phyloP scores from a whole-genome alignment of 495 filamentous ascomycete species.

The Penicillium argentinense region DNA sequence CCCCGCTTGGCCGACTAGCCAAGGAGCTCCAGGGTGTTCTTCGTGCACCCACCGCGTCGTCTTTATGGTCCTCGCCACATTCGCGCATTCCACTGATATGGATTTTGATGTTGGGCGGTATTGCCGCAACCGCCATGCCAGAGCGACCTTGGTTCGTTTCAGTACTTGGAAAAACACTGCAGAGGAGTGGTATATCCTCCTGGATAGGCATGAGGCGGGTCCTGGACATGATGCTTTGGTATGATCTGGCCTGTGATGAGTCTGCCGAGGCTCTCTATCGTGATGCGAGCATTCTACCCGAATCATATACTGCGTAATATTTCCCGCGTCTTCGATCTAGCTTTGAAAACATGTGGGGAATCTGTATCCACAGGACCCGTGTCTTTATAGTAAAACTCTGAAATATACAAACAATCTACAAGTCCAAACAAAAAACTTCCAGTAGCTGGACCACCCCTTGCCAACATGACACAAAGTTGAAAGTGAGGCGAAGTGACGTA shows the following conservation, averaged over 20 bases:
- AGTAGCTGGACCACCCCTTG: too few species aligned
- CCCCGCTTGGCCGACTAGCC: conserved; percentile 29
- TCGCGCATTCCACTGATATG: conserved; percentile 31
- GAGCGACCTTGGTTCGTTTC: conserved; percentile 35
- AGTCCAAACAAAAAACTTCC: too few species aligned
- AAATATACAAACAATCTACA: too few species aligned
- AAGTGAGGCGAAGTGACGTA: too few species aligned
- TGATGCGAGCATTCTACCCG: too few species aligned
- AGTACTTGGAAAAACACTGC: conserved; percentile 18
- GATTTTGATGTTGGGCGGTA: conserved; percentile 38
- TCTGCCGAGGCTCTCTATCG: conserved; percentile 30
- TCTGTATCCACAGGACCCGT: too few species aligned
- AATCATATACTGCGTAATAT: too few species aligned
- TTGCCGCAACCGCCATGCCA: conserved; percentile 26
- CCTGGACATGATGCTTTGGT: conserved; percentile 36
- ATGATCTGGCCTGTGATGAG: conserved; percentile 33
- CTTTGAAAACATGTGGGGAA: too few species aligned
- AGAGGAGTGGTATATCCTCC: conserved; percentile 15
- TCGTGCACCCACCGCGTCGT: conserved; percentile 4
- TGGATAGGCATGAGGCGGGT: conserved; percentile 26
- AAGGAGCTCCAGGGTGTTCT: conserved; percentile 24
- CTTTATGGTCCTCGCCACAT: conserved; percentile 23
- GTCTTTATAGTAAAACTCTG: too few species aligned
- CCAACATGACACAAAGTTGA: too few species aligned
- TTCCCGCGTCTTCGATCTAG: too few species aligned